Evolutionary conservation across 306 rosid species (phyloP).

Genomic region (Sindora glabra): DNA sequence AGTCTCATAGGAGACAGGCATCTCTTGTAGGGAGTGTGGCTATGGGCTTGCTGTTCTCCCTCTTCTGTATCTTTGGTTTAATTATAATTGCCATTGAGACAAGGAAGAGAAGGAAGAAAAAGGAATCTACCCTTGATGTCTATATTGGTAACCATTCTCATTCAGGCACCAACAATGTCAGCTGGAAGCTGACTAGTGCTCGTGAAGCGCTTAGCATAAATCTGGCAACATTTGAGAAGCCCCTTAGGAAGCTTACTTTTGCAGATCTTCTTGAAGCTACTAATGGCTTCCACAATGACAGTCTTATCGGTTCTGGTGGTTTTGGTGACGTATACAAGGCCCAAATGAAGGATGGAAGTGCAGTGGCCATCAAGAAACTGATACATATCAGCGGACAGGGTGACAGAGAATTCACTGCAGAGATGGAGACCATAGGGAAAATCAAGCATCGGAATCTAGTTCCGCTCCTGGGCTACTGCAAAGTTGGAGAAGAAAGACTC

Average conservation of each 20-base stretch:
- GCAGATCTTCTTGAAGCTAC: conserved; percentile 90
- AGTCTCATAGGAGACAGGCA: conserved; percentile 57
- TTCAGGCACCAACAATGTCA: conserved; percentile 41
- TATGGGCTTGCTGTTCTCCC: conserved; percentile 75
- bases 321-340: conserved; percentile 97
- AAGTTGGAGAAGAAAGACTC: conserved; percentile 86
- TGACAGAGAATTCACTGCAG: conserved; percentile 95
- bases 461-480: conserved; percentile 91
- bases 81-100: conserved; percentile 62
- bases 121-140: conserved; percentile 56
- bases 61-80: conserved; percentile 76
- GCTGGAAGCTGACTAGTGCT: conserved; percentile 70
- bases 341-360: conserved; percentile 74
- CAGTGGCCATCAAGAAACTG: conserved; percentile 89
- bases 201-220: conserved; percentile 87
- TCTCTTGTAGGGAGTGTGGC: conserved; percentile 82
- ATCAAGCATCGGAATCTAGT: conserved; percentile 94
- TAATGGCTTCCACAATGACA: conserved; percentile 77
- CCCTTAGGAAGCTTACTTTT: conserved; percentile 74
- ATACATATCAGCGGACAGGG: conserved; percentile 94
- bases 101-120: conserved; percentile 70
- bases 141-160: conserved; percentile 52
- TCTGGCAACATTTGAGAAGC: conserved; percentile 87
- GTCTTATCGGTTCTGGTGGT: conserved; percentile 79
- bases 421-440: conserved; percentile 97